phyloP scores from a whole-genome alignment of 2,329 filamentous ascomycete species.

The Epichloe baconii region DNA sequence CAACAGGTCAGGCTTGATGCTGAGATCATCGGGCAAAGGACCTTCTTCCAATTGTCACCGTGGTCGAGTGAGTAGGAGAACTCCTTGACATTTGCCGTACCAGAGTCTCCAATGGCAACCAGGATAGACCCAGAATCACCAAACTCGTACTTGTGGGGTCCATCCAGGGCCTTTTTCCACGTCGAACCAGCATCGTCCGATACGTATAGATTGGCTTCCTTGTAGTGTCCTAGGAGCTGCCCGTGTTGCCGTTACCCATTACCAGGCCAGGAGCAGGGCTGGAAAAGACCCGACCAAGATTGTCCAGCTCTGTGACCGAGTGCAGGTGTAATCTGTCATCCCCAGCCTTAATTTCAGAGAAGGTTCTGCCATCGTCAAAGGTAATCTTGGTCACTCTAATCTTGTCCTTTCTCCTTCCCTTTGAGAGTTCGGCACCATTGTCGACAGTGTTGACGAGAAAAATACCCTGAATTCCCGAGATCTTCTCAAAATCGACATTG shows the following conservation, averaged over 20 bases:
- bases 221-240: slow-evolving; percentile 58
- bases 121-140: slow-evolving; percentile 86
- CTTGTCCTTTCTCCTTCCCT: slow-evolving; percentile 38
- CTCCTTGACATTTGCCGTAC: slow-evolving; percentile 43
- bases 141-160: slow-evolving; percentile 91
- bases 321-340: slow-evolving; percentile 71
- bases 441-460: slow-evolving; percentile 81
- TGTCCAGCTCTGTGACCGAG: slow-evolving; percentile 74
- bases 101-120: slow-evolving; percentile 66
- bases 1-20: slow-evolving; percentile 58
- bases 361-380: slow-evolving; percentile 88
- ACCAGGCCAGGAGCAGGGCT: slow-evolving; percentile 86
- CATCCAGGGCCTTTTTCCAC: slow-evolving; percentile 63
- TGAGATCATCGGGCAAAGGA: slow-evolving; percentile 53
- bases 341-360: slow-evolving; percentile 56
- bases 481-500: slow-evolving; percentile 89
- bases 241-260: slow-evolving; percentile 88
- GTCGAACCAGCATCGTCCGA: slow-evolving; percentile 83
- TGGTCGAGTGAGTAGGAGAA: slow-evolving; percentile 76
- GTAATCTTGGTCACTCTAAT: slow-evolving; percentile 72
- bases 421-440: slow-evolving; percentile 66
- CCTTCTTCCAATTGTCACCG: slow-evolving; percentile 67
- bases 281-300: slow-evolving; percentile 78
- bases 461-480: slow-evolving; percentile 82
- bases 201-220: slow-evolving; percentile 68